Conservation (phyloP, 2,329 filamentous ascomycete species). For the Alternaria brassicae region DNA sequence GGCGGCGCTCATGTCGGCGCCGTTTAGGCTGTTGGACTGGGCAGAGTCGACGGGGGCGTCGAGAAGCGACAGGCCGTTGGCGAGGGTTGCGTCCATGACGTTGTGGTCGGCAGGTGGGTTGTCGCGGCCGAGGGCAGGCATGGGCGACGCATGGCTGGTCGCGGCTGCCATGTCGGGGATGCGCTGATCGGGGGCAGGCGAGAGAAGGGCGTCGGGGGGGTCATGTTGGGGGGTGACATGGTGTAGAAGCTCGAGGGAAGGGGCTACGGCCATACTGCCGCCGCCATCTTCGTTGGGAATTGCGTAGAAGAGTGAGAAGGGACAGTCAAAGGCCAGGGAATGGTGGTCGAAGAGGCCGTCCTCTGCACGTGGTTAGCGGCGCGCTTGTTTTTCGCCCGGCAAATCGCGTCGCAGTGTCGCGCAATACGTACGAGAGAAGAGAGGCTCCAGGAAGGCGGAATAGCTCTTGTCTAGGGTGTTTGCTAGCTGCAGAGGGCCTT, state of each 20-base stretch:
- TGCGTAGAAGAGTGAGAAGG: slow-evolving; percentile 2
- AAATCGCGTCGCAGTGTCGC: slow-evolving; percentile 8
- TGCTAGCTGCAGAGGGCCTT: neutral
- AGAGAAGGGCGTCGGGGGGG: slow-evolving; percentile 24
- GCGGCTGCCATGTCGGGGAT: slow-evolving; percentile 40
- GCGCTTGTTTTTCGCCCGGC: slow-evolving; percentile 12
- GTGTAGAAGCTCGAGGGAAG: slow-evolving; percentile 27
- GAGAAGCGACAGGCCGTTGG: slow-evolving; percentile 24
- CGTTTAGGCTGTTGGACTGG: slow-evolving; percentile 19
- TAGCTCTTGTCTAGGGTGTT: neutral
- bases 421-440: slow-evolving; percentile 13
- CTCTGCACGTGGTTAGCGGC: slow-evolving; percentile 32
- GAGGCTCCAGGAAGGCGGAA: neutral
- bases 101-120: slow-evolving; percentile 24
- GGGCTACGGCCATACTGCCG: slow-evolving; percentile 44
- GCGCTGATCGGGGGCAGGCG: slow-evolving; percentile 28
- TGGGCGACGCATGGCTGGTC: slow-evolving; percentile 30
- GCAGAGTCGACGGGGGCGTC: slow-evolving; percentile 33
- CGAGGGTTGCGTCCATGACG: slow-evolving; percentile 7
- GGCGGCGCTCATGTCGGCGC: slow-evolving; percentile 16
- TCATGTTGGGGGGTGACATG: slow-evolving; percentile 37
- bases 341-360: slow-evolving; percentile 8
- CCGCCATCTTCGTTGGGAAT: slow-evolving; percentile 35
- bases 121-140: slow-evolving; percentile 12
- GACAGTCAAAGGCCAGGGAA: slow-evolving; percentile 8